phyloP scores from a whole-genome alignment of 169 alveolate species.

The Perkinsus olseni region DNA sequence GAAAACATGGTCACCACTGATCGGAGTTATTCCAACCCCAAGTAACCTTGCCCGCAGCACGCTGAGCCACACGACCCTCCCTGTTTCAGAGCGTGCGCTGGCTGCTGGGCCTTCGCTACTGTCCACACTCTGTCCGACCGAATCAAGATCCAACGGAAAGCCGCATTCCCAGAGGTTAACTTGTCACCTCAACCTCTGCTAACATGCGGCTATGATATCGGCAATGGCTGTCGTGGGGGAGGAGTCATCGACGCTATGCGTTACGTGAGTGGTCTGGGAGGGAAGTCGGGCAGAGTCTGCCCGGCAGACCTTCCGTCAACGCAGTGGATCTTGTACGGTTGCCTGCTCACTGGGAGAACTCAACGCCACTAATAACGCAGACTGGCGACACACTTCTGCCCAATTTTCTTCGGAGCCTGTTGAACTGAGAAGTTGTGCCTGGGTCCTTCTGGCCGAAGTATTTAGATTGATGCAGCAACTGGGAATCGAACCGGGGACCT shows the following conservation, averaged over 20 bases:
- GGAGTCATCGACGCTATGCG: not conserved
- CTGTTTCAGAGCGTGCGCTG: not conserved
- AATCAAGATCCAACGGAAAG: not conserved
- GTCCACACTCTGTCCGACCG: not conserved
- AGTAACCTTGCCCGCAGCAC: not conserved
- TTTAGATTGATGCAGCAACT: no score
- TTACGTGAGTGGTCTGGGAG: not conserved
- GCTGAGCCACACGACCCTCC: no score
- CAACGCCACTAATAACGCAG: no score
- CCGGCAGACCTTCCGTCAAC: no score
- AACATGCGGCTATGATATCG: not conserved
- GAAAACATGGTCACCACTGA: conserved; percentile 23
- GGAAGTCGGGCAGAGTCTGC: no score
- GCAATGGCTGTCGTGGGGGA: not conserved
- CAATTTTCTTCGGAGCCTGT: not conserved
- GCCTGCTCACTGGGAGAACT: no score
- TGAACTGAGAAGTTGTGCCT: no score
- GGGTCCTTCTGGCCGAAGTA: no score
- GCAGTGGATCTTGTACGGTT: no score
- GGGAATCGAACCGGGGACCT: no score
- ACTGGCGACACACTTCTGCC: no score
- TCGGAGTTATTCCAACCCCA: not conserved
- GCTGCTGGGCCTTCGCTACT: not conserved
- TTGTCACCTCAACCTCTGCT: not conserved
- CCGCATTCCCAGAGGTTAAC: not conserved